phyloP scores from a whole-genome alignment of 106 monocot species.

The Triglochin maritima region DNA sequence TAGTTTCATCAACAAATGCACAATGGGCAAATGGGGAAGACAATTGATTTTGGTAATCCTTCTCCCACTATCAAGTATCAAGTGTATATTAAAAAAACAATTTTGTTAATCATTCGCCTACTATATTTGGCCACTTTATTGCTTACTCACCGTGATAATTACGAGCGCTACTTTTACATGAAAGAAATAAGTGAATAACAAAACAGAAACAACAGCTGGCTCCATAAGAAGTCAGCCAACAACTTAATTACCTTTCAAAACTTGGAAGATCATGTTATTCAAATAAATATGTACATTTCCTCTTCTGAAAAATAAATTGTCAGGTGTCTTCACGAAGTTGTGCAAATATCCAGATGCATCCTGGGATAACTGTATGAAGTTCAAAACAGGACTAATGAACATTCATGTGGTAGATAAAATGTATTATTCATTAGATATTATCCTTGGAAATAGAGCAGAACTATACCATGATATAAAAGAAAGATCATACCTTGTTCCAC shows the following conservation, averaged over 20 bases:
- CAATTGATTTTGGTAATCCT: too few species aligned
- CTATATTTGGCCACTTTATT: too few species aligned
- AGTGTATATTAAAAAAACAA: too few species aligned
- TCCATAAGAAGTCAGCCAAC: background rate
- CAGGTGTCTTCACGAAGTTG: conserved; percentile 37
- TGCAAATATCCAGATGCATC: conserved; percentile 30
- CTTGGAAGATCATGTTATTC: conserved; percentile 39
- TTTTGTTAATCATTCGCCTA: too few species aligned
- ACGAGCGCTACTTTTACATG: too few species aligned
- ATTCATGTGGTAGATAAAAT: background rate
- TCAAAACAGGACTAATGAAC: too few species aligned
- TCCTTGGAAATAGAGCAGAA: background rate
- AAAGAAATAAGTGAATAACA: too few species aligned
- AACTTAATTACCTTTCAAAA: conserved; percentile 7
- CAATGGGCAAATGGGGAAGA: too few species aligned
- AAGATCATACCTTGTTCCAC: conserved; percentile 73
- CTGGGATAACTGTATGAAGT: conserved; percentile 26
- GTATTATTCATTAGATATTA: background rate
- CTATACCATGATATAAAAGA: background rate
- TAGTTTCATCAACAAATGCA: too few species aligned
- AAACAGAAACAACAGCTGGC: too few species aligned
- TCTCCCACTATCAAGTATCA: too few species aligned
- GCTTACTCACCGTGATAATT: too few species aligned
- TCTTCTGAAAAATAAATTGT: conserved; percentile 45
- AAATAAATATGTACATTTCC: conserved; percentile 44